A percentile compares a stretch with the other conserved stretches of the same genome.
phyloP scores from a whole-genome alignment of 176 grass and related monocot species.

The Eleusine indica region DNA sequence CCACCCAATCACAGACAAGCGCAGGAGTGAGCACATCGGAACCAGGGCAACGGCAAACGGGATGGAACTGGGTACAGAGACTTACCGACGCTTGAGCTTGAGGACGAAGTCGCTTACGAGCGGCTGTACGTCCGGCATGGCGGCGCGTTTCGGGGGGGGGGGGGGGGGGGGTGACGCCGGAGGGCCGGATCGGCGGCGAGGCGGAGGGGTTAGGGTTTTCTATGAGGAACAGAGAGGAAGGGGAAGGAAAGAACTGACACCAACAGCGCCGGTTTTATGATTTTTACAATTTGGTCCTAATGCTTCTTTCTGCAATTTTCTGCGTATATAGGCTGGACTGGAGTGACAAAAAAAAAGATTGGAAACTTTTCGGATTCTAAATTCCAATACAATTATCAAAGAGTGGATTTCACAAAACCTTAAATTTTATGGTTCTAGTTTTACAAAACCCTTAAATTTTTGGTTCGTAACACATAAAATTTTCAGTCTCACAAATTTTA shows the following conservation, averaged over 20 bases:
- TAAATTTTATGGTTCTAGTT: too few relatives aligned
- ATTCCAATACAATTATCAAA: too few relatives aligned
- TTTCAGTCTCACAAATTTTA: too few relatives aligned
- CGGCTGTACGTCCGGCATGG: slow-evolving; percentile 85
- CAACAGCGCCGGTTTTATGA: not conserved
- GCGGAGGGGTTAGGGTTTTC: slow-evolving; percentile 59
- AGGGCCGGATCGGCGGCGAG: not conserved
- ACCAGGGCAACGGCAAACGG: not conserved
- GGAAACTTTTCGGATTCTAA: too few relatives aligned
- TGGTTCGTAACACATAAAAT: too few relatives aligned
- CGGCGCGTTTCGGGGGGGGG: not conserved
- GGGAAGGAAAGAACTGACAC: not conserved
- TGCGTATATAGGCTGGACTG: not conserved
- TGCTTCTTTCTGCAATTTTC: not conserved
- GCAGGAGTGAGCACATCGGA: slow-evolving; percentile 5
- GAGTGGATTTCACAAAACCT: too few relatives aligned
- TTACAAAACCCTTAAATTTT: too few relatives aligned
- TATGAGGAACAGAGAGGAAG: not conserved
- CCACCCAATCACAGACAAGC: slow-evolving; percentile 6
- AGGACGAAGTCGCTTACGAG: slow-evolving; percentile 83
- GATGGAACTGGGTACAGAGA: not conserved
- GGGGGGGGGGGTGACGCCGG: too few relatives aligned
- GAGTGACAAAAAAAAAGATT: too few relatives aligned
- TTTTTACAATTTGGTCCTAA: not conserved
- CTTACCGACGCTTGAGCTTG: slow-evolving; percentile 83